These are phyloP conservation scores for Scutellaria barbata DNA, from an alignment of 257 asterid genomes.

Conservation along the genomic window DNA sequence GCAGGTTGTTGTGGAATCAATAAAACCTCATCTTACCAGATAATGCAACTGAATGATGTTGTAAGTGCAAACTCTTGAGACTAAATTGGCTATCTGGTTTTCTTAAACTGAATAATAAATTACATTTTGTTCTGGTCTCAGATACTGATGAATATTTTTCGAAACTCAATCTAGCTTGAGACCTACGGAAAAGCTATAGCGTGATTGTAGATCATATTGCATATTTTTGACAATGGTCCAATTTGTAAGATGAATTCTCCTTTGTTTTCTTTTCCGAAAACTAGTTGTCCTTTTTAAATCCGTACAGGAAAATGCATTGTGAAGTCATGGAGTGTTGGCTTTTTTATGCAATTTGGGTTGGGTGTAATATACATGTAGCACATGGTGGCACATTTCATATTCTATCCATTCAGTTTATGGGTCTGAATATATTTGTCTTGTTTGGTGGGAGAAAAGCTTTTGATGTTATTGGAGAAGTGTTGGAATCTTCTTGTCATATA, in stretches of 20 bases:
- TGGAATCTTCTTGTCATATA: slow-evolving; percentile 21
- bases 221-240: slow-evolving; percentile 13
- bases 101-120: slow-evolving; percentile 3
- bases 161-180: slow-evolving; percentile 33
- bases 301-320: slow-evolving; percentile 12
- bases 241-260: slow-evolving; percentile 29
- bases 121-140: slow-evolving; percentile 26
- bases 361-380: slow-evolving; percentile 20
- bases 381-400: slow-evolving; percentile 27
- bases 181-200: slow-evolving; percentile 14
- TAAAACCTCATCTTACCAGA: slow-evolving; percentile 74
- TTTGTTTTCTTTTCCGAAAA: neutral
- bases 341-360: slow-evolving; percentile 33
- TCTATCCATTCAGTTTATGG: slow-evolving; percentile 36
- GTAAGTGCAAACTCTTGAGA: slow-evolving; percentile 39
- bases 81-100: neutral
- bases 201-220: slow-evolving; percentile 29
- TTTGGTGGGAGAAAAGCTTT: slow-evolving; percentile 31
- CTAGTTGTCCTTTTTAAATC: slow-evolving; percentile 11
- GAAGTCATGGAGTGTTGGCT: slow-evolving; percentile 13
- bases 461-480: slow-evolving; percentile 31
- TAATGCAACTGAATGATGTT: slow-evolving; percentile 41
- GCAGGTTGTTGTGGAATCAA: slow-evolving; percentile 97
- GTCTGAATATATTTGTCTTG: slow-evolving; percentile 36
- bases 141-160: slow-evolving; percentile 24